Percentiles rank a stretch among this genome's conserved stretches.
Evolutionary conservation across 225 moss, liverwort and hornwort genomes (phyloP).

Genomic region (Pseudoscleropodium purum): DNA sequence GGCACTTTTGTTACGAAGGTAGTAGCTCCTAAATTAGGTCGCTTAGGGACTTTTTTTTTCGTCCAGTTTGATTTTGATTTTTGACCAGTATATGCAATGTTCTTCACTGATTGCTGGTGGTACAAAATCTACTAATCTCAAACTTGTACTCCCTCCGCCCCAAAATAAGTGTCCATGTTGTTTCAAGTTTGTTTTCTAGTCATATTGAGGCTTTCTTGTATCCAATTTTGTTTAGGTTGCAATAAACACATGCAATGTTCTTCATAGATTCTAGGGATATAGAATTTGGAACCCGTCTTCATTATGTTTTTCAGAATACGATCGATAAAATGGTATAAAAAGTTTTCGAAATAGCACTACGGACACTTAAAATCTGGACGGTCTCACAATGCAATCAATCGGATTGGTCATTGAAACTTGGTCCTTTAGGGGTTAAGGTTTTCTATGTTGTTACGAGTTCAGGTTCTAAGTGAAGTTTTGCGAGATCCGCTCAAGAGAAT

Average conservation of each 20-base stretch:
- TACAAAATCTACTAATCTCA: background rate
- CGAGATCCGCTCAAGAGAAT: background rate
- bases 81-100: background rate
- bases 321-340: background rate
- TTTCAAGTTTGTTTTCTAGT: background rate
- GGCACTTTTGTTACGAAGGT: conserved; percentile 98
- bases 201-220: background rate
- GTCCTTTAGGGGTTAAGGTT: background rate
- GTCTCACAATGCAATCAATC: background rate
- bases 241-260: background rate
- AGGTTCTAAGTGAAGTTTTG: background rate
- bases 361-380: background rate
- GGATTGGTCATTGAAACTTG: background rate
- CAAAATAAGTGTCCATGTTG: background rate
- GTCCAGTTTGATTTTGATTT: background rate
- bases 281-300: background rate
- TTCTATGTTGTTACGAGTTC: background rate
- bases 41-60: background rate
- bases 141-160: background rate
- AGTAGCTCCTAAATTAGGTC: background rate
- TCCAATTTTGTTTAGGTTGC: background rate
- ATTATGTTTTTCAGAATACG: background rate
- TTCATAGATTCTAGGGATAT: background rate
- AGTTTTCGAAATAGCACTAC: too few species aligned
- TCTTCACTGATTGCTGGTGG: background rate